Evolutionary conservation across 768 basidiomycete genomes (phyloP).

Genomic region (Mycena galopus): DNA sequence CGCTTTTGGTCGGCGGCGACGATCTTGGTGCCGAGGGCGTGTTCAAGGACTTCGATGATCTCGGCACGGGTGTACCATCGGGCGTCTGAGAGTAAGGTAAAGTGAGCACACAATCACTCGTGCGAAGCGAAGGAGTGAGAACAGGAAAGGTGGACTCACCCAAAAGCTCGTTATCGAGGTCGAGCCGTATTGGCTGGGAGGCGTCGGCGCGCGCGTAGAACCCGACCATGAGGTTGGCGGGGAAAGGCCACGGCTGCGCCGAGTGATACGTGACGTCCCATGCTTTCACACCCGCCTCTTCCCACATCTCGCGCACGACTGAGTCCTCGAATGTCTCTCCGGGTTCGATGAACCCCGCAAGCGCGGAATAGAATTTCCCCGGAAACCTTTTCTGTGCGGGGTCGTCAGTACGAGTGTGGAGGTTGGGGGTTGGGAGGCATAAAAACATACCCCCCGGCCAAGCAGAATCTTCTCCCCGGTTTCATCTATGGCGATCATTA

Average conservation of each 20-base stretch:
- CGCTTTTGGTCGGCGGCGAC: constrained; percentile 64
- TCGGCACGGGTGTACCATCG: constrained; percentile 88
- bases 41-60: constrained; percentile 72
- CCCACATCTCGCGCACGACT: constrained; percentile 93
- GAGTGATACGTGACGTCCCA: constrained; percentile 89
- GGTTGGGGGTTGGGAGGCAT: neutral
- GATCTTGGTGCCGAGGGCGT: constrained; percentile 64
- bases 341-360: constrained; percentile 96
- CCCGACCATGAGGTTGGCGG: constrained; percentile 91
- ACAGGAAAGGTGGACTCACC: constrained; percentile 60
- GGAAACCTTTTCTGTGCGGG: constrained; percentile 71
- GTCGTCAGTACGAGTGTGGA: constrained; percentile 1
- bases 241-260: constrained; percentile 93
- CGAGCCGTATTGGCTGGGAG: constrained; percentile 78
- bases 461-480: constrained; percentile 87
- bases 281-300: constrained; percentile 93
- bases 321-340: constrained; percentile 96
- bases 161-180: constrained; percentile 96
- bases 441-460: constrained; percentile 79
- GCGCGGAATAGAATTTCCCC: constrained; percentile 83
- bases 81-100: constrained; percentile 70
- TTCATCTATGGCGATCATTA: constrained; percentile 88
- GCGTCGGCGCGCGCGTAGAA: constrained; percentile 86
- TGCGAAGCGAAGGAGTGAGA: neutral
- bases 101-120: neutral